A percentile compares a stretch with the other conserved stretches of the same genome.
Evolutionary conservation across 2,329 filamentous ascomycete species (phyloP).

Genomic region (Alternaria incomplexa): DNA sequence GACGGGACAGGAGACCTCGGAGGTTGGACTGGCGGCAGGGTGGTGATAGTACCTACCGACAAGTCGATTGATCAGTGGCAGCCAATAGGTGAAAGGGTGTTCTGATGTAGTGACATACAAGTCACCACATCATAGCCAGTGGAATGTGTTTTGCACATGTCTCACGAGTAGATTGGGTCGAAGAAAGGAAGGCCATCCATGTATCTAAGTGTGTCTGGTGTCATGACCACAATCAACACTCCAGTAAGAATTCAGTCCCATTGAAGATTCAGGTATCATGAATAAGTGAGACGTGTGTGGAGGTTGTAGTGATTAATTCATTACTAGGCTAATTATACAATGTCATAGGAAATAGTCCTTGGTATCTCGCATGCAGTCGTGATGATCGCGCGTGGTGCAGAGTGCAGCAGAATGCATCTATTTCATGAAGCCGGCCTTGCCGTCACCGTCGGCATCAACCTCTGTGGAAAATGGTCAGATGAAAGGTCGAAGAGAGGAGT

Average conservation of each 20-base stretch:
- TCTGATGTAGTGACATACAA: slow-evolving; percentile 17
- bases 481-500: no score
- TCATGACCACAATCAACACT: neutral
- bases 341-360: slow-evolving; percentile 10
- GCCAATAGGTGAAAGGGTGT: slow-evolving; percentile 39
- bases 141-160: neutral
- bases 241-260: neutral
- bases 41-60: slow-evolving; percentile 51
- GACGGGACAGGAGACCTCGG: slow-evolving; percentile 27
- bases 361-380: slow-evolving; percentile 10
- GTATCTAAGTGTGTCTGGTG: neutral
- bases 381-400: slow-evolving; percentile 23
- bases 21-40: slow-evolving; percentile 44
- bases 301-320: slow-evolving; percentile 1
- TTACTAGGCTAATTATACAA: slow-evolving; percentile 17
- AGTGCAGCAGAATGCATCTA: slow-evolving; percentile 44
- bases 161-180: neutral
- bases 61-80: slow-evolving; percentile 47
- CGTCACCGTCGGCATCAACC: slow-evolving; percentile 60
- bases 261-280: neutral
- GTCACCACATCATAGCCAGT: no score
- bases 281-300: neutral
- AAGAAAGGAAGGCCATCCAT: neutral
- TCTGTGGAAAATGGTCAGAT: slow-evolving; percentile 7
- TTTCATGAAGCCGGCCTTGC: slow-evolving; percentile 63